Conservation (phyloP, 1,284 basidiomycete species). For the Bjerkandera adusta region DNA sequence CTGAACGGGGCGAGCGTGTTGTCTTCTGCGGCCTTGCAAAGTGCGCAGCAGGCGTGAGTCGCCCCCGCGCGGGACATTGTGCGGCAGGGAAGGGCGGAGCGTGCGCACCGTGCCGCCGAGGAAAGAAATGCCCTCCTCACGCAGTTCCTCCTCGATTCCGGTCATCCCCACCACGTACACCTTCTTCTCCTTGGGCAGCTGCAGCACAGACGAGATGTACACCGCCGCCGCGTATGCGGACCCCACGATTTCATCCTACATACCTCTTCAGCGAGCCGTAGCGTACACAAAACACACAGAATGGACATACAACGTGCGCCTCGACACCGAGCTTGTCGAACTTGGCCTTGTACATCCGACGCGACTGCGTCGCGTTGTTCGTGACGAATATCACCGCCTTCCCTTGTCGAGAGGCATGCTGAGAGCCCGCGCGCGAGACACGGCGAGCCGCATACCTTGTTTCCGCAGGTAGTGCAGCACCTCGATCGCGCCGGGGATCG, state of each 20-base stretch:
- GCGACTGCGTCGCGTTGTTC: constrained; percentile 96
- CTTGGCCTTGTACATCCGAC: constrained; percentile 84
- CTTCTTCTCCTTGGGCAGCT: constrained; percentile 88
- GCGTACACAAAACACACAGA: background rate
- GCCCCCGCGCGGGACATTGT: background rate
- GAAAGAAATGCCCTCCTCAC: constrained; percentile 76
- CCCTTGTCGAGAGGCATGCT: constrained; percentile 39
- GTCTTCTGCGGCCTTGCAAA: constrained; percentile 74
- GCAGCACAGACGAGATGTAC: constrained; percentile 87
- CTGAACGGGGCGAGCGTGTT: constrained; percentile 73
- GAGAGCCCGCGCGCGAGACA: background rate
- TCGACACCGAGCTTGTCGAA: constrained; percentile 90
- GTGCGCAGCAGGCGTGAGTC: too few relatives aligned
- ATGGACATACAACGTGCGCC: constrained; percentile 72
- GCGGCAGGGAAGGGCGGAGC: background rate
- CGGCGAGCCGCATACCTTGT: constrained; percentile 46
- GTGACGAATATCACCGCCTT: constrained; percentile 95
- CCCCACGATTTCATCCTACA: constrained; percentile 91
- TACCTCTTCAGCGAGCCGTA: background rate
- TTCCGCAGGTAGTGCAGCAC: constrained; percentile 68
- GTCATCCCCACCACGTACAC: constrained; percentile 95
- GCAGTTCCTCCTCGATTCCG: constrained; percentile 92
- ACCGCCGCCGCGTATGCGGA: constrained; percentile 94
- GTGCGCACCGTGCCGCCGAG: constrained; percentile 82
- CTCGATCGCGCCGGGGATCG: constrained; percentile 76